A percentile compares a stretch with the other conserved stretches of the same genome.
phyloP scores from a whole-genome alignment of 352 stramenopile species.

The Pythium volutum region DNA sequence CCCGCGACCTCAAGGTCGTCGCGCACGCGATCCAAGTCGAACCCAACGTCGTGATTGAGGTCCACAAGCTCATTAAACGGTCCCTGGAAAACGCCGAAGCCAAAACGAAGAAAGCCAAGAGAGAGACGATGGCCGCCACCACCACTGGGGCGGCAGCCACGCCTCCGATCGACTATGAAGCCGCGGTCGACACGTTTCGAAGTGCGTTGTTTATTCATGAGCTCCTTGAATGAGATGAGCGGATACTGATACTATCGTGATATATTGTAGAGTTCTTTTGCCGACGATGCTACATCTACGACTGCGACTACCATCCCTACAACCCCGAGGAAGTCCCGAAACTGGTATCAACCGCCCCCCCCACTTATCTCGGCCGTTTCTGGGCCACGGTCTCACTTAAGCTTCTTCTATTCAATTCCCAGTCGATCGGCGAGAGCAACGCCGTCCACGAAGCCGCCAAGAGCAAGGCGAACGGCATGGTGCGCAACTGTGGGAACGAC shows the following conservation, averaged over 20 bases:
- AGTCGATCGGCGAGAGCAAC: conserved; percentile 61
- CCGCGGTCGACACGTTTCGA: conserved; percentile 61
- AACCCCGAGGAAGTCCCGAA: conserved; percentile 46
- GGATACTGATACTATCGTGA: not conserved
- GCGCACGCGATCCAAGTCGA: conserved; percentile 65
- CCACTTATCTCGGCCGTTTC: not conserved
- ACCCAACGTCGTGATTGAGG: conserved; percentile 45
- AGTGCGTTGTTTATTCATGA: conserved; percentile 26
- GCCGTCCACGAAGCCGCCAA: conserved; percentile 42
- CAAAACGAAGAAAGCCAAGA: conserved; percentile 9
- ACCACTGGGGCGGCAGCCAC: conserved; percentile 18
- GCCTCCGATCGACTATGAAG: conserved; percentile 37
- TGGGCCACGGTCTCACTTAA: not conserved
- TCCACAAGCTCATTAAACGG: conserved; percentile 67
- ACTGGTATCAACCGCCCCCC: conserved; percentile 31
- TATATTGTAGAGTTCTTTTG: conserved; percentile 59
- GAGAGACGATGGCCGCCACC: not conserved
- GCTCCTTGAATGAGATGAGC: not conserved
- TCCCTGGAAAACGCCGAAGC: conserved; percentile 26
- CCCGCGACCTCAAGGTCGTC: conserved; percentile 53
- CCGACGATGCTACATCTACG: conserved; percentile 77
- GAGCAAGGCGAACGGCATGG: conserved; percentile 46
- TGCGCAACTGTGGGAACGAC: conserved; percentile 71
- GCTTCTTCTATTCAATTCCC: not conserved
- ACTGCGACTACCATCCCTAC: conserved; percentile 77